These are phyloP conservation scores for Candida smagusa DNA, from an alignment of 1,139 yeast species.

Conservation along the genomic window DNA sequence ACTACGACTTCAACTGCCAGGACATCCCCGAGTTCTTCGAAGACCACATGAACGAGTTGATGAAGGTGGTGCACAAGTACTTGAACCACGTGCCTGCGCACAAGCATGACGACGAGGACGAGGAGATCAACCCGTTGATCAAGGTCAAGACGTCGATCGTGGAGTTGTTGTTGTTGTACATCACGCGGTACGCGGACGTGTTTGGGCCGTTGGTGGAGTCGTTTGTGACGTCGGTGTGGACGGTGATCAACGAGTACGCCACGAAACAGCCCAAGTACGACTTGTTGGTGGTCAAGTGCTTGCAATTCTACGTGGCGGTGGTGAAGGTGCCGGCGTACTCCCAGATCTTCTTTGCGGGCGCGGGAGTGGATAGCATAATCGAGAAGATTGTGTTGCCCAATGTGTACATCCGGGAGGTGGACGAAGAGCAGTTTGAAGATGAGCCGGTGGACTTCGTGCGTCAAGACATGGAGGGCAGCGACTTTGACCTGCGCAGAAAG, in stretches of 20 bases:
- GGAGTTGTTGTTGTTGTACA: conserved; percentile 80
- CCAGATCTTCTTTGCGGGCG: conserved; percentile 55
- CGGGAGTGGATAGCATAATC: conserved; percentile 67
- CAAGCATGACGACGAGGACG: conserved; percentile 59
- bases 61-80: conserved; percentile 81
- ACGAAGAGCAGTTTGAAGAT: conserved; percentile 92
- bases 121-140: conserved; percentile 68
- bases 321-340: conserved; percentile 66
- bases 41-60: conserved; percentile 75
- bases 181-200: conserved; percentile 89
- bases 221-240: conserved; percentile 84
- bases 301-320: conserved; percentile 80
- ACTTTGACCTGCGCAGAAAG: conserved; percentile 86
- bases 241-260: conserved; percentile 56
- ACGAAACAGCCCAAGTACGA: conserved; percentile 79
- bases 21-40: conserved; percentile 98
- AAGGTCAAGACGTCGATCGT: conserved; percentile 79
- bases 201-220: conserved; percentile 72
- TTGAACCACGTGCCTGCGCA: conserved; percentile 56
- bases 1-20: conserved; percentile 92
- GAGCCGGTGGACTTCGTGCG: conserved; percentile 93
- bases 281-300: conserved; percentile 74
- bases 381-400: conserved; percentile 87
- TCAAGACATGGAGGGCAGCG: conserved; percentile 93
- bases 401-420: conserved; percentile 76